Base-by-base conservation (phyloP, 2,329 filamentous ascomycete species). In the Trichoderma pleuroti region DNA sequence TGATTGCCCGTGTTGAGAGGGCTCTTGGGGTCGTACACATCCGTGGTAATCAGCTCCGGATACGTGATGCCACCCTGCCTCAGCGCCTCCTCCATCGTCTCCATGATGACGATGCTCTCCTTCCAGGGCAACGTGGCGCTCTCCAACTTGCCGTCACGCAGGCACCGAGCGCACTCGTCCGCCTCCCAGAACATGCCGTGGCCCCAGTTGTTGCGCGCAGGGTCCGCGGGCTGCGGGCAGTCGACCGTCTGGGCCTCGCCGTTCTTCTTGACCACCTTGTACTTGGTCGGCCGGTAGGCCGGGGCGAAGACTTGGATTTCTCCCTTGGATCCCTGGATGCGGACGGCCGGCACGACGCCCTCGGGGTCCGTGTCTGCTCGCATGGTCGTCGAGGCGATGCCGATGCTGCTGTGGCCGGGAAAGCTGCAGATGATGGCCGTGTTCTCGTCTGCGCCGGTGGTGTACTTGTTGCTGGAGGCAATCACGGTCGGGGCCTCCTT, bases 121-220 rank as follows among this genome's bases (percentile, higher is more conserved):
- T 88, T 86, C 84, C 88, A 88, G 24, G 90, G 88, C 80, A 96
- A 82, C 14, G 86, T 86, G 61, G 87, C 85, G 78, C 93, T 93
- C 84, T 97, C 91, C 76, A 90, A 87, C 81, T 89, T 89, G 26
- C 93, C 92, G 78, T 96, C 93, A 56, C 91, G 85, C 70, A 97
- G 78, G 74, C 91, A 93, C 59, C 90, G 85, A 32, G 91, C 92
- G 74, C 88, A 91, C 83, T 93, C 92, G 78, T 94, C 92, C 1
- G 93, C 93, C 80, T 94, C 92, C 91, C 91, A 95, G 82, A 93
- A 96, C 92, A 97, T 96, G 63, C 93, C 93, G 74, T 93, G 91
- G 12, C 93, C 93, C 82, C 82, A 86, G 74, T 77, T 74, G 30
- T 81, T 77, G 36, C 84, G 81, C 74, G 81, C 82, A 28, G 80